Evolutionary conservation across 2,329 filamentous ascomycete genomes (phyloP), one percentile per base, ranked within the genome.

Genomic region (Mycosphaerella arachidis): DNA sequence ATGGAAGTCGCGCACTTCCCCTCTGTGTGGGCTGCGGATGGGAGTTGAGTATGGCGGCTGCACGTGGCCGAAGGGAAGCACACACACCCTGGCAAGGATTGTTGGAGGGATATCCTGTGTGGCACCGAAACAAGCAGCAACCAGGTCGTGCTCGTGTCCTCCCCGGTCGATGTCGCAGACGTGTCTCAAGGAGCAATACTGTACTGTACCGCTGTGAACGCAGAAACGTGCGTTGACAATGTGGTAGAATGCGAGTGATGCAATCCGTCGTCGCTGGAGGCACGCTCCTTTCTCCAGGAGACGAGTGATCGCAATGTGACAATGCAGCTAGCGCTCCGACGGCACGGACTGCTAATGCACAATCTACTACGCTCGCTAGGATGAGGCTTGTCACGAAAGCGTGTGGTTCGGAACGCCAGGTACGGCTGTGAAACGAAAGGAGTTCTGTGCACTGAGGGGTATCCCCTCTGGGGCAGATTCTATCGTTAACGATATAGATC

Each of bases 41-140:
- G 29, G 35, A 35, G 30, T 13, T 18, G 27, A 18, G 4, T n/a
- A 12, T 31, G 53, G 54, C n/a, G 24, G 24, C 54, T 56, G 43
- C 54, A n/a, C 37, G 45, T 27, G 46, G 54, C 54, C 54, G 54
- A 55, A 55, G 53, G 46, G 35, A 20, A 31, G 50, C 27, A 35
- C n/a, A 13, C n/a, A 31, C n/a, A 52, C 50, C 50, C 50, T 35
- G 50, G 50, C n/a, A 29, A 35, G 30, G 27, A 20, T 52, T 30
- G 50, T 35, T n/a, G 50, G 30, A 20, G 50, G 20, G 46, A 50
- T 27, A 16, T 13, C 9, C 20, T 1, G 46, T 30, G 46, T 20
- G 29, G 46, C 20, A 29, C 20, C 5, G 40, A 43, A 16, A 43
- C 40, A 18, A 43, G 13, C n/a, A 16, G n/a, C 40, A n/a, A 13